Percentiles rank a stretch among this genome's conserved stretches.
These are phyloP conservation scores for Posidonia australis DNA, from an alignment of 106 monocot species.

Conservation along the genomic window DNA sequence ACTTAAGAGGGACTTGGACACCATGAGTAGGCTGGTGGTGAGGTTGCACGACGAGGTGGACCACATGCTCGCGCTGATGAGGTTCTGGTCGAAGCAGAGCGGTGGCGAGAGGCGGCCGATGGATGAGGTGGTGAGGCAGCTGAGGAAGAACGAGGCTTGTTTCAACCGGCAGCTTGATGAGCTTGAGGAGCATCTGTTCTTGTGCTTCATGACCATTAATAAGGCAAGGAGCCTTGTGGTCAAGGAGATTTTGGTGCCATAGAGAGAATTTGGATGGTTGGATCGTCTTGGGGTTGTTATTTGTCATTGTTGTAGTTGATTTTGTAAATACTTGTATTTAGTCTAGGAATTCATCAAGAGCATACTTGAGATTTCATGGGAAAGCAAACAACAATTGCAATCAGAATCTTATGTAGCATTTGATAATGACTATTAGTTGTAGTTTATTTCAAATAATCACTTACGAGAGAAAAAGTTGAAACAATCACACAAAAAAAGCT, in stretches of 20 bases:
- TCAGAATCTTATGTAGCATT: no score
- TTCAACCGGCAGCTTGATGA: conserved; percentile 57
- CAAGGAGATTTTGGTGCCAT: conserved; percentile 26
- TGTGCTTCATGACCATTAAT: conserved; percentile 75
- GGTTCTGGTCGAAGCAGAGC: conserved; percentile 27
- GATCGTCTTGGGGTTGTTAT: no score
- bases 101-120: conserved; percentile 14
- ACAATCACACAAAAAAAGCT: no score
- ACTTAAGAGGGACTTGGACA: conserved; percentile 57
- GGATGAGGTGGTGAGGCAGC: conserved; percentile 36
- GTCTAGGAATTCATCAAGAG: no score
- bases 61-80: conserved; percentile 32
- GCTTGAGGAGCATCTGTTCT: conserved; percentile 65
- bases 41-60: conserved; percentile 48
- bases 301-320: no score
- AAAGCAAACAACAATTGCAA: no score
- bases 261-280: neutral
- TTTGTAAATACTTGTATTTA: no score
- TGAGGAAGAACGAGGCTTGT: conserved; percentile 33
- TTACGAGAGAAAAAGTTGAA: no score
- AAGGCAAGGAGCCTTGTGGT: conserved; percentile 51
- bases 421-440: no score
- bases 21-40: conserved; percentile 50
- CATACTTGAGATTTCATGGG: no score
- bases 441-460: no score